Conservation (phyloP, 179 eudicot genomes). For the Vitellaria paradoxa region DNA sequence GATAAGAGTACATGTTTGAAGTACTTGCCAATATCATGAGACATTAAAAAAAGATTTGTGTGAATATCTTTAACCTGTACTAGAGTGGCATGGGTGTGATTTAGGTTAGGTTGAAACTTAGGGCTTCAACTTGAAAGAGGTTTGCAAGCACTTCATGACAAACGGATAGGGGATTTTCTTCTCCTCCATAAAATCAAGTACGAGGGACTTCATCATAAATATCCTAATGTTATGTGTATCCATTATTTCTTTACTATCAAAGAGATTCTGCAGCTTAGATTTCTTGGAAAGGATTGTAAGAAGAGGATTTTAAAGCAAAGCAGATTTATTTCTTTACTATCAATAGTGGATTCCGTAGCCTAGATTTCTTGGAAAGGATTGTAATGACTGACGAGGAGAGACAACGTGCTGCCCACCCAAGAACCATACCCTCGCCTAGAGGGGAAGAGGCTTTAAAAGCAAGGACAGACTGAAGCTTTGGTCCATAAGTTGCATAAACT, state of each 20-base stretch:
- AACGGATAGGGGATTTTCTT: background rate
- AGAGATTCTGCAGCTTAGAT: too few species aligned
- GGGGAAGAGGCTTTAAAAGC: background rate
- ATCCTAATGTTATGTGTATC: background rate
- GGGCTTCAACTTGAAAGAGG: background rate
- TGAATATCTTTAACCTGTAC: slow-evolving; percentile 2
- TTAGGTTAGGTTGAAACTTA: background rate
- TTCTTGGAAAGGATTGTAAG: too few species aligned
- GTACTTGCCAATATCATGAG: background rate
- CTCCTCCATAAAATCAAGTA: background rate
- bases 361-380: background rate
- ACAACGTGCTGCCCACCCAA: too few species aligned
- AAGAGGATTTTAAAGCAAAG: too few species aligned
- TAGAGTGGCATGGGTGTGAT: background rate
- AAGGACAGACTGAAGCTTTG: background rate
- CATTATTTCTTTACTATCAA: too few species aligned
- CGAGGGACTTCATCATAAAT: background rate
- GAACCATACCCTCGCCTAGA: too few species aligned
- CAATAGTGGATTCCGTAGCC: background rate
- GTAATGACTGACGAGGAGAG: too few species aligned
- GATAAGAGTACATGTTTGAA: background rate
- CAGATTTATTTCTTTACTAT: background rate
- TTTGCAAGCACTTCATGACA: background rate
- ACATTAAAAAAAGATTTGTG: background rate
- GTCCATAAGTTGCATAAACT: background rate